Base-by-base conservation (phyloP, 2,329 filamentous ascomycete species). In the Fusarium zealandicum region DNA sequence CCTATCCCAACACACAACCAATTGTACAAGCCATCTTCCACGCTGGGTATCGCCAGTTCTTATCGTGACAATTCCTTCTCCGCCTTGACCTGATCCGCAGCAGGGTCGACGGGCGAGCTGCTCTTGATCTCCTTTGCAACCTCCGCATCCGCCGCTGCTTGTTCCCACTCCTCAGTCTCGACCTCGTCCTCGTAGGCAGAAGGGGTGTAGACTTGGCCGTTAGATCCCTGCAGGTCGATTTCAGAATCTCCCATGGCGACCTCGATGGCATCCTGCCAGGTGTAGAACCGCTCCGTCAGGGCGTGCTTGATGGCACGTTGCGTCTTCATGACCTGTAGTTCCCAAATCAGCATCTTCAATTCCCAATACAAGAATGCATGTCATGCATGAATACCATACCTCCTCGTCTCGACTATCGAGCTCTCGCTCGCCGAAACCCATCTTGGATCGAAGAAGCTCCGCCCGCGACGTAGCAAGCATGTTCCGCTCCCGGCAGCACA, bases 401-500 rank as follows among this genome's bases (percentile, higher is more conserved):
- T 81, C 80, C 41, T 74, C 74, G 52, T 92, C 83, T 59, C 95
- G 84, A 36, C 76, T 70, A 16, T 80, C 75, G 36, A 83, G 79
- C 76, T 96, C 90, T 37, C 78, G 78, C 20, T 87, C 82, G 63
- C 93, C 93, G 69, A 90, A 95, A 22, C 88, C 86, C 41, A 90
- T 80, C 61, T 88, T 80, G 49, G 90, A 70, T 64, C 89, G 83
- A 25, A 78, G 70, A 66, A 90, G 82, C 78, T 96, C 92, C 51
- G 81, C 74, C 46, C 81, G 80, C 64, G 89, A 87, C 25, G 96
- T 98, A n/a, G 86, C 82, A 65, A 98, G 85, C 64, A 90, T 85
- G 76, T 99, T 99, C 68, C 90, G 82, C 78, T 99, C 95, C 77
- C 90, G 92, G 55, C 89, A 83, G 72, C 95, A 98, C 49, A 92